Conservation (phyloP, 768 basidiomycete genomes). For the Paxillus ammoniavirescens region DNA sequence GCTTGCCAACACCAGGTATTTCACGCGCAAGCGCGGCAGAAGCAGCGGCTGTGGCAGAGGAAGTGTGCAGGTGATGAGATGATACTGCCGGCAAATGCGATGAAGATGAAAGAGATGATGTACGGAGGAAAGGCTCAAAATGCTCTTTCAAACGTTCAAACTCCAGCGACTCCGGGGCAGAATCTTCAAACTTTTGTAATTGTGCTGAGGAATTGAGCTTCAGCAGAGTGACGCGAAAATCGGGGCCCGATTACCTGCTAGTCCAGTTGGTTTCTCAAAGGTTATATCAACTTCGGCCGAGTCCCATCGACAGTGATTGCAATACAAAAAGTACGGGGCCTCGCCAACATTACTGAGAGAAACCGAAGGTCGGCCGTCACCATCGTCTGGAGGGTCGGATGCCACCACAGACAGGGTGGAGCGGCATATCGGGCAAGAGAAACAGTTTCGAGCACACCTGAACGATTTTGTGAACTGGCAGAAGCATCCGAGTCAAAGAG, state of each 20-base stretch:
- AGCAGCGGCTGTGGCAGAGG: conserved; percentile 86
- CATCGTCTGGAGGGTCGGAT: conserved; percentile 70
- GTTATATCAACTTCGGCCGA: conserved; percentile 87
- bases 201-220: conserved; percentile 57
- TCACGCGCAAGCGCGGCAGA: conserved; percentile 87
- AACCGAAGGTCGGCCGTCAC: conserved; percentile 53
- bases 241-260: conserved; percentile 64
- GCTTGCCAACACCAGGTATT: conserved; percentile 77
- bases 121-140: conserved; percentile 92
- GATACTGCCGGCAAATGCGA: conserved; percentile 47
- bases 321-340: conserved; percentile 88
- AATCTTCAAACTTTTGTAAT: conserved; percentile 86
- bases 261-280: conserved; percentile 95
- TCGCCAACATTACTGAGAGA: conserved; percentile 66
- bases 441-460: conserved; percentile 98
- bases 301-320: conserved; percentile 94
- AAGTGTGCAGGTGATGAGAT: conserved; percentile 73
- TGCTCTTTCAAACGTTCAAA: conserved; percentile 96
- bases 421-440: conserved; percentile 90
- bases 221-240: neutral
- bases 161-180: conserved; percentile 79
- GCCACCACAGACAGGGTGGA: conserved; percentile 91
- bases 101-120: conserved; percentile 73
- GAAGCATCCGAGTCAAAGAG: neutral
- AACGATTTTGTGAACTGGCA: neutral